Percentiles rank a stretch among this genome's conserved stretches.
Conservation (phyloP, 2,329 filamentous ascomycete species). For the Diaporthe amygdali region DNA sequence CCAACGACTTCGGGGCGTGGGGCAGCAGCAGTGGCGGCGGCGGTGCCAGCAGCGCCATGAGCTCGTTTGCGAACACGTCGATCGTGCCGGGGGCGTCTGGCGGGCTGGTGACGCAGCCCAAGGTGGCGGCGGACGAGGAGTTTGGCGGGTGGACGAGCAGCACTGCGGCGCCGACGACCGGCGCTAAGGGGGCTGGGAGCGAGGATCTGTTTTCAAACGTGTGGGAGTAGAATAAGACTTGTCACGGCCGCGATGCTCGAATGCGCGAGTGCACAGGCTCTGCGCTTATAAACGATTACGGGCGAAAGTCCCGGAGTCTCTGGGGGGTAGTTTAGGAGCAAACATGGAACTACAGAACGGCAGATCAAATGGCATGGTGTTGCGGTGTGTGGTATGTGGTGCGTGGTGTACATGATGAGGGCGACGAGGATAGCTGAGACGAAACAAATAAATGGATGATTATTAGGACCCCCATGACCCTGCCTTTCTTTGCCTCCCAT, state of each 20-base stretch:
- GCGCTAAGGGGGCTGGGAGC: constrained; percentile 58
- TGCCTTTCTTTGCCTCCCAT: background rate
- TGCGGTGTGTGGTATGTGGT: background rate
- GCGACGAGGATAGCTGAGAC: background rate
- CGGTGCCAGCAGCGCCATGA: constrained; percentile 29
- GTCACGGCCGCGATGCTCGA: background rate
- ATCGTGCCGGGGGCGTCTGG: constrained; percentile 68
- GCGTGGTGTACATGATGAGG: background rate
- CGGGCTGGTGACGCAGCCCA: constrained; percentile 68
- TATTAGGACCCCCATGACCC: background rate
- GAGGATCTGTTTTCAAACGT: constrained; percentile 97
- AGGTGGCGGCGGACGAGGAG: constrained; percentile 88
- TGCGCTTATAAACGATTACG: background rate
- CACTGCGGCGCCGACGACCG: constrained; percentile 48
- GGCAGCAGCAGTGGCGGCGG: constrained; percentile 52
- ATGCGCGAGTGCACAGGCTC: too few species aligned
- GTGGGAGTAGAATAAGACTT: constrained; percentile 69
- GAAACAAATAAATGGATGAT: constrained; percentile 3
- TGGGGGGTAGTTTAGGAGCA: background rate
- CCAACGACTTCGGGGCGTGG: constrained; percentile 58
- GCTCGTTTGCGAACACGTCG: constrained; percentile 60
- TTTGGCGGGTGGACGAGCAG: constrained; percentile 94
- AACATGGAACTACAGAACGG: background rate
- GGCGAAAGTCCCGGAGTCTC: too few species aligned
- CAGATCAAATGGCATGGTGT: background rate